These are phyloP conservation scores for Mediolabrus comicus DNA, from an alignment of 108 stramenopile genomes.

Conservation along the genomic window DNA sequence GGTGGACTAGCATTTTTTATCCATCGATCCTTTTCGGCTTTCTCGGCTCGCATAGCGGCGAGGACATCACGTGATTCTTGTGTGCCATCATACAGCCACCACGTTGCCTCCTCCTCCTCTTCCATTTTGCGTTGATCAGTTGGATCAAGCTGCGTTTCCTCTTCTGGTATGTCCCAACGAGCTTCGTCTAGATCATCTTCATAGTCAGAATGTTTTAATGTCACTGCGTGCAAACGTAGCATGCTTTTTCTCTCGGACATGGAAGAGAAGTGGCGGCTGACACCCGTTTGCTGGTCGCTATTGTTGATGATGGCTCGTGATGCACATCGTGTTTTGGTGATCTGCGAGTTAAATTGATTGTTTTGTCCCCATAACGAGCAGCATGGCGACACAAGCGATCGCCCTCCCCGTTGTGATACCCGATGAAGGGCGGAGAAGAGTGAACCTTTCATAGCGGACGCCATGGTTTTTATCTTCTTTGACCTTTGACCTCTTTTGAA, in stretches of 20 bases:
- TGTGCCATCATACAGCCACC: conserved; percentile 51
- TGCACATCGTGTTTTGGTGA: background rate
- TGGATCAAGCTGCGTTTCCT: conserved; percentile 42
- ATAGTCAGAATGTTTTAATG: conserved; percentile 63
- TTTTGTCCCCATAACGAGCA: background rate
- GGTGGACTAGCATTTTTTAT: conserved; percentile 64
- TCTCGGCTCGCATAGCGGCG: conserved; percentile 32
- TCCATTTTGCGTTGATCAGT: conserved; percentile 39
- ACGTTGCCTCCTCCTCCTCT: conserved; percentile 40
- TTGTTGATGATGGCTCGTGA: background rate
- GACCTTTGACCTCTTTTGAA: too few species aligned
- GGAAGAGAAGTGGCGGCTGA: conserved; percentile 24
- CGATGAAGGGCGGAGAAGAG: background rate
- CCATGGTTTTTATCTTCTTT: background rate
- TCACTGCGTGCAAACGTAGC: conserved; percentile 72
- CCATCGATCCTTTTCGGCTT: conserved; percentile 61
- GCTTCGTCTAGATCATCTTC: conserved; percentile 48
- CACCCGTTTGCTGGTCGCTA: background rate
- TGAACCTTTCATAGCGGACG: background rate
- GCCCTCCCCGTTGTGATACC: background rate
- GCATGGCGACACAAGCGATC: background rate
- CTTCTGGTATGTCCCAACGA: conserved; percentile 26
- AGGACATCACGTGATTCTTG: conserved; percentile 58
- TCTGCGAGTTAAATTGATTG: background rate
- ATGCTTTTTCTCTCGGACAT: conserved; percentile 14